Evolutionary conservation across 202 grass and related monocot genomes (phyloP).

Genomic region (Elaeis oleifera): DNA sequence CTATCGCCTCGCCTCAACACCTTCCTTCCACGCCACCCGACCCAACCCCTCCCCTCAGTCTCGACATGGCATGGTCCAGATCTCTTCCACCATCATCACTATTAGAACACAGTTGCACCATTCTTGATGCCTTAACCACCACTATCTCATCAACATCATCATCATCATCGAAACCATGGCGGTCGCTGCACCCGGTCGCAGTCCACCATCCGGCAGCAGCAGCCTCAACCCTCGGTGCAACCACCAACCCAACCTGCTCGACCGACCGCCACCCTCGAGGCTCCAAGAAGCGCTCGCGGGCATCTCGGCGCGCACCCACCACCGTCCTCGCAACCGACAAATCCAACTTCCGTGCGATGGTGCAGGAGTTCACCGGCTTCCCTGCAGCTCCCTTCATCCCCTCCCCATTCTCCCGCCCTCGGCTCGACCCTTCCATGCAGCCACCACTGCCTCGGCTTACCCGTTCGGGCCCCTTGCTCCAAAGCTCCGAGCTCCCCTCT

Average conservation of each 20-base stretch:
- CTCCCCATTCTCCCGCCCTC: constrained; percentile 46
- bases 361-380: constrained; percentile 99
- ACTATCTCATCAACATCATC: background rate
- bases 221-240: background rate
- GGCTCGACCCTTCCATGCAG: constrained; percentile 11
- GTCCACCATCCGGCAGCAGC: no score
- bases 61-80: background rate
- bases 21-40: constrained; percentile 11
- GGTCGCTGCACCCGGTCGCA: background rate
- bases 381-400: constrained; percentile 59
- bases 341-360: constrained; percentile 97
- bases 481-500: constrained; percentile 9
- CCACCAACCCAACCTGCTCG: constrained; percentile 1
- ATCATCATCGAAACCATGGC: constrained; percentile 1
- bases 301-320: constrained; percentile 67
- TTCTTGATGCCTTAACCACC: constrained; percentile 1
- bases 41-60: background rate
- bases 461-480: constrained; percentile 23
- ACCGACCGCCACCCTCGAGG: constrained; percentile 19
- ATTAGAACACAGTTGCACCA: background rate
- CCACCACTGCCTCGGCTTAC: constrained; percentile 4
- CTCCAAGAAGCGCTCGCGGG: constrained; percentile 69
- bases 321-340: constrained; percentile 88
- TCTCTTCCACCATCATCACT: background rate
- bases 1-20: constrained; percentile 18